Evolutionary conservation across 805 yeast genomes (phyloP), one percentile per base, ranked within the genome.

Genomic region (Metschnikowia sp.): DNA sequence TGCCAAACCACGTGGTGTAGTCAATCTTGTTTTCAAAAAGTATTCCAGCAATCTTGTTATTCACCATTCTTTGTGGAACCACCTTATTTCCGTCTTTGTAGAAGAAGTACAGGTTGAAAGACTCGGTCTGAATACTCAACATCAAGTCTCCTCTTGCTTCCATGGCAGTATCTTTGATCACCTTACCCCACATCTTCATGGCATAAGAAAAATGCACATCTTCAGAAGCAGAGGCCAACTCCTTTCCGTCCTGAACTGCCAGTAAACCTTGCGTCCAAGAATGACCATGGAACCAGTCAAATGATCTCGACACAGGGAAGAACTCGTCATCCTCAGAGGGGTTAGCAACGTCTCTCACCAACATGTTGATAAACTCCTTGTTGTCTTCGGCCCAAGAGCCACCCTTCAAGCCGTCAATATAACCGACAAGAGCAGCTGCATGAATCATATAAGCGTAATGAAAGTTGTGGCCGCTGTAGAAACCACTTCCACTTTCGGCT

Each of bases 391-490:
- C 64, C 82, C 86, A 84, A 1, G 68, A 59, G 9, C 82, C 82
- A 3, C 84, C 84, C 67, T 56, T 70, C 83, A 56, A 78, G 70
- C 36, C 60, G 60, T 88, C 95, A 13, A 83, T 80, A 47, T 79
- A 64, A n/a, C 84, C 91, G 39, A 87, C 78, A 18, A 86, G 70
- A 1, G 95, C 89, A 6, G 94, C 94, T 1, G 95, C 86, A 62
- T 87, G 91, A 41, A 88, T 75, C 56, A 82, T 84, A 64, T 87
- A 88, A 10, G 94, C 94, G 59, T 85, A 88, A 62, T 88, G 95
- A 77, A 87, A 88, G 61, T 88, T 94, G 58, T 88, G 96, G 59
- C 88, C 95, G 55, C 87, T 87, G 66, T 87, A 88, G 63, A 79
- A 85, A 22, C 86, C 78, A 62, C 84, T 77, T 40, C 95, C 96